Conservation (phyloP, 371 early-diverging fungal genomes). For the Umbelopsis sp. region DNA sequence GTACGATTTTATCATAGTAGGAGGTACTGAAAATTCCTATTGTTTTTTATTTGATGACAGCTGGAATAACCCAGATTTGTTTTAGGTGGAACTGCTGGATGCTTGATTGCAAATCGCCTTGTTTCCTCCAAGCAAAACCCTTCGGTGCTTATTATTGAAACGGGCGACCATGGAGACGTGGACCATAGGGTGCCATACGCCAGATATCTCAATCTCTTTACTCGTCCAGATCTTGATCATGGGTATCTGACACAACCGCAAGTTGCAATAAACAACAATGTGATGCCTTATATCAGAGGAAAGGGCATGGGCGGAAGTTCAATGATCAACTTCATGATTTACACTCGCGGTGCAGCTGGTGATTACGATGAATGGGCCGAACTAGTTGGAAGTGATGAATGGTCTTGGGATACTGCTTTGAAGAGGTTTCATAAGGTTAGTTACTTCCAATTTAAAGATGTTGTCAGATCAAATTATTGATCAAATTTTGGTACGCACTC, state of each 20-base stretch:
- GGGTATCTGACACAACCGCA: neutral
- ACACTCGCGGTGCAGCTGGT: slow-evolving; percentile 39
- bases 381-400: slow-evolving; percentile 30
- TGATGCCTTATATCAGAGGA: neutral
- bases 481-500: slow-evolving; percentile 19
- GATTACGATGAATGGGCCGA: slow-evolving; percentile 44
- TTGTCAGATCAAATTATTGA: slow-evolving; percentile 15
- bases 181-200: neutral
- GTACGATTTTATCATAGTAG: neutral
- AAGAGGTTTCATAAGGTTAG: neutral
- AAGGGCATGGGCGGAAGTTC: neutral
- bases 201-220: neutral
- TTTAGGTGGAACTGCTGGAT: slow-evolving; percentile 35
- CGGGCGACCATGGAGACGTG: slow-evolving; percentile 21
- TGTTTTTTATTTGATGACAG: too few species aligned
- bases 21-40: neutral
- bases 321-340: slow-evolving; percentile 33
- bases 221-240: neutral
- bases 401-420: slow-evolving; percentile 24
- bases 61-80: neutral
- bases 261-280: neutral
- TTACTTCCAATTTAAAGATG: neutral
- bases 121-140: slow-evolving; percentile 13
- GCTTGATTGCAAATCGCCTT: slow-evolving; percentile 33
- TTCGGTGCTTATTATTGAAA: slow-evolving; percentile 29